Percentiles rank a stretch among this genome's conserved stretches.
Evolutionary conservation across 2,329 filamentous ascomycete species (phyloP).

Genomic region (Fusarium succisae): DNA sequence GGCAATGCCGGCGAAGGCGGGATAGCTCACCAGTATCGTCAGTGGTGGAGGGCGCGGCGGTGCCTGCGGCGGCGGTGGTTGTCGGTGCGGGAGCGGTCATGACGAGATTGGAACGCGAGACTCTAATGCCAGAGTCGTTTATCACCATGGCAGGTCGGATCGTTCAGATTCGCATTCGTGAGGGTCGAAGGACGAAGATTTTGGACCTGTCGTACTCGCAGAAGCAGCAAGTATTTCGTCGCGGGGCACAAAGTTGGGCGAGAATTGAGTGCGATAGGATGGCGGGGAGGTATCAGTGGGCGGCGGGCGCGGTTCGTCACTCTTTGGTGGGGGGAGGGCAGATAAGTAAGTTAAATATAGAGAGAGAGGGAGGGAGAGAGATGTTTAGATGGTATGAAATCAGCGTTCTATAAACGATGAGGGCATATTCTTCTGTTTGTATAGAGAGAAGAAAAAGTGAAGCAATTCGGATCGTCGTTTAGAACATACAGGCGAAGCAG

Average conservation of each 20-base stretch:
- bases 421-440: slow-evolving; percentile 42
- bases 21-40: slow-evolving; percentile 55
- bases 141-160: slow-evolving; percentile 49
- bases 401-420: slow-evolving; percentile 42
- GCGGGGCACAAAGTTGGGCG: slow-evolving; percentile 40
- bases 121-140: slow-evolving; percentile 51
- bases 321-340: slow-evolving; percentile 39
- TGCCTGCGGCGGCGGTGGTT: slow-evolving; percentile 44
- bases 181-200: slow-evolving; percentile 1
- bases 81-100: slow-evolving; percentile 50
- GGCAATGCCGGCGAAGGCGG: slow-evolving; percentile 44
- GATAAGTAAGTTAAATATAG: slow-evolving; percentile 5
- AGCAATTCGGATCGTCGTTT: slow-evolving; percentile 44
- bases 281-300: slow-evolving; percentile 38
- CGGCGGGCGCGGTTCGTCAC: slow-evolving; percentile 35
- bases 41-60: slow-evolving; percentile 41
- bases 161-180: slow-evolving; percentile 14
- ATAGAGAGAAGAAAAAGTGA: slow-evolving; percentile 35
- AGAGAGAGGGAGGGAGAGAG: not conserved
- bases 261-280: slow-evolving; percentile 33
- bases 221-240: slow-evolving; percentile 29
- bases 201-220: slow-evolving; percentile 17
- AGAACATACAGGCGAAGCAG: slow-evolving; percentile 42
- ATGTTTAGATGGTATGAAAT: slow-evolving; percentile 33
- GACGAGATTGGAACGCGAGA: slow-evolving; percentile 48